phyloP scores from a whole-genome alignment of 2,329 filamentous ascomycete genomes.

The Pseudonectria foliicola region DNA sequence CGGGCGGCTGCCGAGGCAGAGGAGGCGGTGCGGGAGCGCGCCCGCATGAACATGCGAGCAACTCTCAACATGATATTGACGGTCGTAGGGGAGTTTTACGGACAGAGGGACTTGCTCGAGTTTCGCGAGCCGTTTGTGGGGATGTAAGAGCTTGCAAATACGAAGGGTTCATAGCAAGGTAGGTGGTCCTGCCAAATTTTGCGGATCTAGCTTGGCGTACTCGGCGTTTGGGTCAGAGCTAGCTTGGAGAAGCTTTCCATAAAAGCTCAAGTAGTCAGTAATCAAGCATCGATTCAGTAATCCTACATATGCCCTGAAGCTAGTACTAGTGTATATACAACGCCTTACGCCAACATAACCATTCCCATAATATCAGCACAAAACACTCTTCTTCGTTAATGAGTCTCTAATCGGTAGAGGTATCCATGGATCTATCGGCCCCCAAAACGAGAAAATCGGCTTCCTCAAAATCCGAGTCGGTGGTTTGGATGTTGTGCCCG shows the following conservation, averaged over 20 bases:
- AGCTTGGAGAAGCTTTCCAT: neutral
- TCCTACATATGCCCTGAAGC: neutral
- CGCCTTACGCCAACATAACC: conserved; percentile 12
- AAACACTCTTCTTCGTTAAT: neutral
- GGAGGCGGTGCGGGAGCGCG: conserved; percentile 25
- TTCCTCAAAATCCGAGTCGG: conserved; percentile 58
- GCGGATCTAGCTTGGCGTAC: too few relatives aligned
- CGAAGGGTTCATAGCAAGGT: neutral
- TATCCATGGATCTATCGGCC: conserved; percentile 36
- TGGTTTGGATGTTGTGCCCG: conserved; percentile 41
- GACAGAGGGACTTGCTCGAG: conserved; percentile 77
- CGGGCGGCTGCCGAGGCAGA: conserved; percentile 17
- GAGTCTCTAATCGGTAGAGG: conserved; percentile 10
- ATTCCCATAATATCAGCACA: conserved; percentile 4
- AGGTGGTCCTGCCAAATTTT: neutral
- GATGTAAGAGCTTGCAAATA: conserved; percentile 24
- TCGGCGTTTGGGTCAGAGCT: neutral
- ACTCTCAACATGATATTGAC: conserved; percentile 90
- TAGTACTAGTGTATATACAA: conserved; percentile 1
- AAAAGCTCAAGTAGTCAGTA: too few relatives aligned
- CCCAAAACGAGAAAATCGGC: conserved; percentile 54
- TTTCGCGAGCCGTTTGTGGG: conserved; percentile 57
- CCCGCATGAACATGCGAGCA: conserved; percentile 49
- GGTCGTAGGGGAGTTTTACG: conserved; percentile 80
- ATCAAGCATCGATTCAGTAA: neutral